A percentile compares a stretch with the other conserved stretches of the same genome.
phyloP scores from a whole-genome alignment of 176 grass and related monocot species.

The Oryza glaberrima region DNA sequence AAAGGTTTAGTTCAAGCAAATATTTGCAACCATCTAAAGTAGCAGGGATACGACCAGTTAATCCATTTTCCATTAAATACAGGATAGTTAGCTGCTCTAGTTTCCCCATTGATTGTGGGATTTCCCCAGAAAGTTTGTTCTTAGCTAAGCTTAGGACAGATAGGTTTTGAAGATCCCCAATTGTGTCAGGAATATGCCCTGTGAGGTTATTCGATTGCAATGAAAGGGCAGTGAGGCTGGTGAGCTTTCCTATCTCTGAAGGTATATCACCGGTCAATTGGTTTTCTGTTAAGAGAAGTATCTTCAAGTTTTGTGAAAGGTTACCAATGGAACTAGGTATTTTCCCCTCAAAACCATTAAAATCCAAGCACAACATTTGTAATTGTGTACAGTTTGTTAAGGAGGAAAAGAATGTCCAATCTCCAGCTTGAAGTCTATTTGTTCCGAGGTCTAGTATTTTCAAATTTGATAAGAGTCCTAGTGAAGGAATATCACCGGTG shows the following conservation, averaged over 20 bases:
- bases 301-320: too few species aligned
- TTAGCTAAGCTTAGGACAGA: background rate
- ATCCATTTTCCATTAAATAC: conserved; percentile 9
- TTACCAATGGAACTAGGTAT: conserved; percentile 3
- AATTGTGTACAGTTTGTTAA: conserved; percentile 12
- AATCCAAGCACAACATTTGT: background rate
- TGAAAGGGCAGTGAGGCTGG: background rate
- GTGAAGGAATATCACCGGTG: background rate
- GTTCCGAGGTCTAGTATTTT: background rate
- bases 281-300: background rate
- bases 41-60: conserved; percentile 14
- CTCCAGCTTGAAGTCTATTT: conserved; percentile 7
- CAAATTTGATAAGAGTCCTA: background rate
- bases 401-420: conserved; percentile 24
- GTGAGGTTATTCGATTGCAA: background rate
- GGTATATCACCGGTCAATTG: background rate
- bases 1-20: conserved; percentile 32
- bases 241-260: background rate
- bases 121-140: conserved; percentile 36
- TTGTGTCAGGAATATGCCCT: background rate
- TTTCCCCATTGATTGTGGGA: conserved; percentile 28
- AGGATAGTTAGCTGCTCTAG: background rate
- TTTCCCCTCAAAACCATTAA: conserved; percentile 1
- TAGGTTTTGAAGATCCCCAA: conserved; percentile 7
- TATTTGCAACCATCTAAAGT: conserved; percentile 1